phyloP scores from a whole-genome alignment of 2,329 filamentous ascomycete genomes.

The Dactylellina cionopaga region DNA sequence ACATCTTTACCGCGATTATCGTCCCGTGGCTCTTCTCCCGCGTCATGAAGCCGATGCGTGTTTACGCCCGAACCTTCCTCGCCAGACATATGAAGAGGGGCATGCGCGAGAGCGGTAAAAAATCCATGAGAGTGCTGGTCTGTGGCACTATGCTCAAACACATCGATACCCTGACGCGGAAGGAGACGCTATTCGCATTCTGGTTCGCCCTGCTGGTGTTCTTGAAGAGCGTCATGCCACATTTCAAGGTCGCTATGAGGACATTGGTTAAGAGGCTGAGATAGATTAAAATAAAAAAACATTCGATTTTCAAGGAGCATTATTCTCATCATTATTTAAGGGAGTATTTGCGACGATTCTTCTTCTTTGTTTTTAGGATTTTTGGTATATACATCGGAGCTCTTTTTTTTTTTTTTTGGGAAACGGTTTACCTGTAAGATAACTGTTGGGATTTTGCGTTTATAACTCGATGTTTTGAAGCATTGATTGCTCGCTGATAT shows the following conservation, averaged over 20 bases:
- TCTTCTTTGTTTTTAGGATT: slow-evolving; percentile 26
- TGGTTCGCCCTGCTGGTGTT: slow-evolving; percentile 50
- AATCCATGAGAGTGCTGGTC: slow-evolving; percentile 35
- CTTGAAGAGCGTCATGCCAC: slow-evolving; percentile 47
- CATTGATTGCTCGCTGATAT: slow-evolving; percentile 3
- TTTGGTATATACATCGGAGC: background rate
- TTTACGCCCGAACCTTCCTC: slow-evolving; percentile 37
- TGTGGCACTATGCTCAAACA: slow-evolving; percentile 45
- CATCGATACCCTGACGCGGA: slow-evolving; percentile 36
- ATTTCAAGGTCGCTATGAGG: slow-evolving; percentile 42
- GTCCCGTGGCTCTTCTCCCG: slow-evolving; percentile 49
- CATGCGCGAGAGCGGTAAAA: slow-evolving; percentile 45
- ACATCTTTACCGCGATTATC: slow-evolving; percentile 48
- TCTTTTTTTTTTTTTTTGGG: background rate
- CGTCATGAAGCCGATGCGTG: slow-evolving; percentile 39
- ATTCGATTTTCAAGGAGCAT: background rate
- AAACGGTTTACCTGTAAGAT: slow-evolving; percentile 6
- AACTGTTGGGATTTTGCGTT: background rate
- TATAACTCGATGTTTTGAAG: background rate
- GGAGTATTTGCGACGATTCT: slow-evolving; percentile 32
- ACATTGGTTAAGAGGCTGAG: slow-evolving; percentile 38
- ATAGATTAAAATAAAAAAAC: slow-evolving; percentile 17
- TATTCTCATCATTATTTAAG: background rate
- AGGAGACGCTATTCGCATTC: slow-evolving; percentile 46
- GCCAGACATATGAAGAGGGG: slow-evolving; percentile 48